Evolutionary conservation across 2,329 filamentous ascomycete genomes (phyloP).

Genomic region (Claviceps africana): DNA sequence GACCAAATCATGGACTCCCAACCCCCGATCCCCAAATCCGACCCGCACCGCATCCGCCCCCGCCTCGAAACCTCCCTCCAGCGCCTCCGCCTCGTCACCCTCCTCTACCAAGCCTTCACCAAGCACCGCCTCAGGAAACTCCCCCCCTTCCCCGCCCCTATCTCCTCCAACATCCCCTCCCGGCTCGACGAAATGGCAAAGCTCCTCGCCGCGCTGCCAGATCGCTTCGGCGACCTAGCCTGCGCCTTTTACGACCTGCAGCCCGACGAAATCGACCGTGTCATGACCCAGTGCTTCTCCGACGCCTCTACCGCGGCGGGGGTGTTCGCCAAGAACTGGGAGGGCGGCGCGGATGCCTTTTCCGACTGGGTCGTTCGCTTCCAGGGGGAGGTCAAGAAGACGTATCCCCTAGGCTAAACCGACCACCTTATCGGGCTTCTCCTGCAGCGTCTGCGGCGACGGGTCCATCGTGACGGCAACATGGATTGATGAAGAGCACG

Average conservation of each 20-base stretch:
- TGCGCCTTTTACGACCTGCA: slow-evolving; percentile 59
- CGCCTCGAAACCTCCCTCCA: slow-evolving; percentile 50
- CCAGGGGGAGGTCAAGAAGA: slow-evolving; percentile 36
- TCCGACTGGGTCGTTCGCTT: slow-evolving; percentile 57
- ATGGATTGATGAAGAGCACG: too few species aligned
- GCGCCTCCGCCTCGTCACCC: slow-evolving; percentile 49
- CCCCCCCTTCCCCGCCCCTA: slow-evolving; percentile 24
- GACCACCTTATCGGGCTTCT: too few species aligned
- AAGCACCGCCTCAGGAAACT: slow-evolving; percentile 56
- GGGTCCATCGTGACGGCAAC: too few species aligned
- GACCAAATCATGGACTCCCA: slow-evolving; percentile 54
- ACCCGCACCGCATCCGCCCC: slow-evolving; percentile 50
- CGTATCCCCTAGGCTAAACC: neutral
- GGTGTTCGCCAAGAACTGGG: slow-evolving; percentile 46
- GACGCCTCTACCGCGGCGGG: slow-evolving; percentile 44
- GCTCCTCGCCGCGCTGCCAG: slow-evolving; percentile 45
- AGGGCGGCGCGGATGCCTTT: slow-evolving; percentile 58
- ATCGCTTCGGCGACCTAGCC: slow-evolving; percentile 57
- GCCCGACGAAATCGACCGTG: slow-evolving; percentile 39
- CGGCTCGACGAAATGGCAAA: slow-evolving; percentile 43
- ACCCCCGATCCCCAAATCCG: slow-evolving; percentile 46
- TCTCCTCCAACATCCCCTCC: slow-evolving; percentile 18
- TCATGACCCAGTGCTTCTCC: slow-evolving; percentile 45
- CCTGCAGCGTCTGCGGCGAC: too few species aligned
- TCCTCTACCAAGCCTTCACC: slow-evolving; percentile 54